Evolutionary conservation across 306 rosid genomes (phyloP), one percentile per base, ranked within the genome.

Genomic region (Amphicarpaea edgeworthii): DNA sequence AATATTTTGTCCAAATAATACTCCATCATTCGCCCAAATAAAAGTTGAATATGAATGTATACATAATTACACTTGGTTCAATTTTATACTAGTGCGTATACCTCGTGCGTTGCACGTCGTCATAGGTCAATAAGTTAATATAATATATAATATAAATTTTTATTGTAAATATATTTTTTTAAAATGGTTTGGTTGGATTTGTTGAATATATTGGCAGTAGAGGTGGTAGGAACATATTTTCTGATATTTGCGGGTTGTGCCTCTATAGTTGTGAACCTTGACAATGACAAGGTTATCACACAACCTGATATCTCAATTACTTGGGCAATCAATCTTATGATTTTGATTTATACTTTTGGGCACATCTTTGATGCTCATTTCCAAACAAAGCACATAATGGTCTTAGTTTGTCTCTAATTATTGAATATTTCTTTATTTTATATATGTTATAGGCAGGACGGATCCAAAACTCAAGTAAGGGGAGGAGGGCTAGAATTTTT

Each of bases 361-460:
- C 98, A 93, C 10, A 93, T 93, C 26, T 93, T 96, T 2, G 97
- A 96, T 45, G 97, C 97, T 49, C 97, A 49, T 49, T 47, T 6
- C 23, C 51, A 45, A 49, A 49, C 0, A 49, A 16, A n/a, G 5
- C 9, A 1, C 24, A 30, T 62, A 19, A 19, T 11, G 8, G n/a
- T 9, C 57, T 43, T 10, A 15, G 21, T 26, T 28, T 19, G 40
- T 55, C 54, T 57, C 3, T 24, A 24, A 60, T 10, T 19, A 54
- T 65, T 55, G 65, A 61, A 20, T n/a, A n/a, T 59, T 49, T 23
- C 5, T 3, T 47, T 12, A 14, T 21, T 67, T 50, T 8, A 12
- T 40, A 14, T 28, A 12, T 73, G 16, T 66, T 59, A 30, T 38
- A 92, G n/a, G n/a, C n/a, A n/a, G n/a, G n/a, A n/a, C n/a, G n/a